phyloP scores from a whole-genome alignment of 768 basidiomycete genomes.

The Multifurca ochricompacta region DNA sequence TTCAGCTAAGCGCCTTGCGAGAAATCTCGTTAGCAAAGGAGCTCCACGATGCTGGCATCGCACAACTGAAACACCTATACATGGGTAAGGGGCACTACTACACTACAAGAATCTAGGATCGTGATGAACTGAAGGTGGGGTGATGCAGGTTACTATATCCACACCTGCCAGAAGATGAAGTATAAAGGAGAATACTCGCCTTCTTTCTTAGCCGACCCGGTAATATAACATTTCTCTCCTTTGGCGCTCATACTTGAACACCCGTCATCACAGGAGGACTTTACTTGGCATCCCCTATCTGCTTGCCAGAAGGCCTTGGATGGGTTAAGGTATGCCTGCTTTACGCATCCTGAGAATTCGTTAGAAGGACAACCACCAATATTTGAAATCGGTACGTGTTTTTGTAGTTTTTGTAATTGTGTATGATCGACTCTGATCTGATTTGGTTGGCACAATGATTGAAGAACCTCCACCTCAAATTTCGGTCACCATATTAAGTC shows the following conservation, averaged over 20 bases:
- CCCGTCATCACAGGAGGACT: conserved; percentile 53
- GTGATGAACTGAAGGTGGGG: neutral
- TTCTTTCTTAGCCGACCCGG: conserved; percentile 83
- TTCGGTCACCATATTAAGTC: neutral
- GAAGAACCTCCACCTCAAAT: conserved; percentile 13
- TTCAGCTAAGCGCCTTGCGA: conserved; percentile 74
- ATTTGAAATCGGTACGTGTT: neutral
- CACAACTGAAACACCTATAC: conserved; percentile 62
- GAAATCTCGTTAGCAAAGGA: conserved; percentile 72
- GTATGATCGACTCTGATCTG: too few relatives aligned
- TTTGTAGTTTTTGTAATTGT: too few relatives aligned
- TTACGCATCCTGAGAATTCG: conserved; percentile 55
- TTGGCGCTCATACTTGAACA: neutral
- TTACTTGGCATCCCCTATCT: conserved; percentile 66
- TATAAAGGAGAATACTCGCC: conserved; percentile 94
- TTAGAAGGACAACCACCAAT: conserved; percentile 18
- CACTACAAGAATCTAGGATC: neutral
- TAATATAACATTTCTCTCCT: conserved; percentile 30
- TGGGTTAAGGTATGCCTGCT: conserved; percentile 58
- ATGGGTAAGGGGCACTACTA: conserved; percentile 57
- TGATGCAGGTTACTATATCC: conserved; percentile 77
- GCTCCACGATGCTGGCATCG: conserved; percentile 61
- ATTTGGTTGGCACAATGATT: neutral
- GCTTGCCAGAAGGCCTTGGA: conserved; percentile 56
- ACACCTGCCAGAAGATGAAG: conserved; percentile 89